phyloP scores from a whole-genome alignment of 805 yeast genomes.

The Alloascoidea africana region DNA sequence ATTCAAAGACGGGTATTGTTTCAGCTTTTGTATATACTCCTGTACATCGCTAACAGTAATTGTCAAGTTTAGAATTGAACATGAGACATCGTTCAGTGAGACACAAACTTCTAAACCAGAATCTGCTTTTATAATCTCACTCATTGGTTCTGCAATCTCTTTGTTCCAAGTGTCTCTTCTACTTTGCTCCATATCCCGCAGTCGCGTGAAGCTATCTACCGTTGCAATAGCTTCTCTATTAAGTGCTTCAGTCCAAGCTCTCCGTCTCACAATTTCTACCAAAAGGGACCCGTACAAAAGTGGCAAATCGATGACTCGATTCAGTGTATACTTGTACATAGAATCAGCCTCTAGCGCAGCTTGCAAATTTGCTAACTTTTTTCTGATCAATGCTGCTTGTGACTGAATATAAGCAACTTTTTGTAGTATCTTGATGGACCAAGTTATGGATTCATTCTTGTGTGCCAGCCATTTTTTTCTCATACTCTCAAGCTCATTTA shows the following conservation, averaged over 20 bases:
- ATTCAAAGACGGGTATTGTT: not conserved
- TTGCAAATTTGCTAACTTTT: slow-evolving; percentile 12
- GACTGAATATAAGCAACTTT: slow-evolving; percentile 14
- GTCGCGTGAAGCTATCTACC: slow-evolving; percentile 39
- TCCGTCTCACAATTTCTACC: slow-evolving; percentile 18
- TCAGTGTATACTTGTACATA: slow-evolving; percentile 14
- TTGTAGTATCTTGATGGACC: slow-evolving; percentile 7
- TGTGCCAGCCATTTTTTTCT: slow-evolving; percentile 8
- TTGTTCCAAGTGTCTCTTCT: slow-evolving; percentile 47
- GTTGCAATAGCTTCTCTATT: slow-evolving; percentile 10
- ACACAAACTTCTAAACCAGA: not conserved
- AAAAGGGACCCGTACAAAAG: slow-evolving; percentile 20
- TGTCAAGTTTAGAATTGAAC: not conserved
- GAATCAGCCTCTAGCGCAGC: slow-evolving; percentile 13
- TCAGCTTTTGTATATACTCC: not conserved
- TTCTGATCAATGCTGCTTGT: slow-evolving; percentile 13
- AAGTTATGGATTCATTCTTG: slow-evolving; percentile 7
- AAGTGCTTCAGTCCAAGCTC: slow-evolving; percentile 13
- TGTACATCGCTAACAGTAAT: not conserved
- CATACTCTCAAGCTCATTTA: slow-evolving; percentile 10
- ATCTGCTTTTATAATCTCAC: not conserved
- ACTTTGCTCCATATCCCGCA: slow-evolving; percentile 39
- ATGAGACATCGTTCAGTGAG: not conserved
- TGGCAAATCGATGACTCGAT: slow-evolving; percentile 19
- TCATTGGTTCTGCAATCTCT: not conserved